A percentile compares a stretch with the other conserved stretches of the same genome.
These are phyloP conservation scores for Davidsoniella neocaledoniae DNA, from an alignment of 2,329 filamentous ascomycete genomes.

Conservation along the genomic window DNA sequence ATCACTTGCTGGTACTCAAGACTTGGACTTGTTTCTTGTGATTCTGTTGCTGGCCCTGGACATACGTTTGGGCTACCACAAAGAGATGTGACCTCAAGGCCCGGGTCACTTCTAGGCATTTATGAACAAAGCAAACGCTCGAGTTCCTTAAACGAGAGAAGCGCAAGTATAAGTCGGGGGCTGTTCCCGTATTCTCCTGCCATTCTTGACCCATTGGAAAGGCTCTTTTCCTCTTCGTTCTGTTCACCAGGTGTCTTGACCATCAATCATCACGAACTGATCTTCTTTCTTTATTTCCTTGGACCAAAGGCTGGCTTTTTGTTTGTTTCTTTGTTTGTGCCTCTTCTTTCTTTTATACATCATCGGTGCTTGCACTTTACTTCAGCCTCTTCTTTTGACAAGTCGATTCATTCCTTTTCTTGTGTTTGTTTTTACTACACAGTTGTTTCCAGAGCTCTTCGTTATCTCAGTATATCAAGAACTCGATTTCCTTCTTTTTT, in stretches of 20 bases:
- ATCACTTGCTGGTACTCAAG: too few species aligned
- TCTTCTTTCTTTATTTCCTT: not conserved
- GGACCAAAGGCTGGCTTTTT: conserved; percentile 7
- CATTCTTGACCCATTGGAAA: not conserved
- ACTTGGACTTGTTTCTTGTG: too few species aligned
- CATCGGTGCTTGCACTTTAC: not conserved
- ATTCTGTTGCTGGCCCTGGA: too few species aligned
- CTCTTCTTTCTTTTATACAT: not conserved
- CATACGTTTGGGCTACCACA: too few species aligned
- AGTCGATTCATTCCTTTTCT: not conserved
- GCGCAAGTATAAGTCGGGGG: not conserved
- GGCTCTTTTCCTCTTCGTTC: not conserved
- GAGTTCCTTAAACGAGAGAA: not conserved
- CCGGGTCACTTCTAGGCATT: too few species aligned
- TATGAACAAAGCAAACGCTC: not conserved
- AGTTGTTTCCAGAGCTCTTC: not conserved
- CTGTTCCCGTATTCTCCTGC: conserved; percentile 1
- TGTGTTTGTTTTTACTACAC: not conserved
- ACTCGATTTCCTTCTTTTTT: not conserved
- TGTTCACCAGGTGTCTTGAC: not conserved
- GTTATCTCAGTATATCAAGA: too few species aligned
- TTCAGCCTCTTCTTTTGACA: conserved; percentile 6
- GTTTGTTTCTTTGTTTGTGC: not conserved
- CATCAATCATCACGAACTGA: not conserved
- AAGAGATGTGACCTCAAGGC: too few species aligned